Percentiles rank a stretch among this genome's conserved stretches.
These are phyloP conservation scores for Phytomonas sp. DNA, from an alignment of 208 protist genomes.

Conservation along the genomic window DNA sequence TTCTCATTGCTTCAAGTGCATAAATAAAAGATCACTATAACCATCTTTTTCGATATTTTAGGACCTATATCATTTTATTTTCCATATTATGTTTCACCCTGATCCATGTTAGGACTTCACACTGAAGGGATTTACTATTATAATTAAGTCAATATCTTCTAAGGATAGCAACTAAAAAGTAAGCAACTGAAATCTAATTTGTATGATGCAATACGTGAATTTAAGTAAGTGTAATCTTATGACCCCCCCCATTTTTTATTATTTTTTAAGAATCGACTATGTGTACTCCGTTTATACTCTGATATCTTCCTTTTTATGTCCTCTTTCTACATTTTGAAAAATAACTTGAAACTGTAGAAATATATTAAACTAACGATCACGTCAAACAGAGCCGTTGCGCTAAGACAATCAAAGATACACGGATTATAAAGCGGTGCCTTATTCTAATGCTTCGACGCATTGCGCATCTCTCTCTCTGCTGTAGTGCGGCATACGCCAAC, in stretches of 20 bases:
- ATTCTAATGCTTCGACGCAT: slow-evolving; percentile 13
- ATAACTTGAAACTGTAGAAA: slow-evolving; percentile 1
- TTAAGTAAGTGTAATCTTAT: background rate
- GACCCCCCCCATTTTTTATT: background rate
- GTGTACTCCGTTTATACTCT: background rate
- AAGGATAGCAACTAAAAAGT: background rate
- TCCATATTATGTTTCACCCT: background rate
- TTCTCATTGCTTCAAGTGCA: background rate
- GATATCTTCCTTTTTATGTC: background rate
- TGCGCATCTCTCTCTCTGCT: slow-evolving; percentile 6
- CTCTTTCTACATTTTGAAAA: slow-evolving; percentile 6
- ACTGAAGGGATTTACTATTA: background rate
- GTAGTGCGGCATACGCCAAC: background rate
- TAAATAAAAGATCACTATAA: slow-evolving; percentile 1
- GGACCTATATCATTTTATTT: background rate
- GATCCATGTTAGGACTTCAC: background rate
- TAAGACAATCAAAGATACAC: background rate
- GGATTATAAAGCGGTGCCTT: background rate
- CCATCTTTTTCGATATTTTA: background rate
- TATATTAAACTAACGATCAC: background rate
- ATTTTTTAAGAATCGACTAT: background rate
- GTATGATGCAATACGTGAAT: background rate
- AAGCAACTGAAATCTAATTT: background rate
- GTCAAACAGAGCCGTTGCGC: background rate
- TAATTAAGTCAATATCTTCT: slow-evolving; percentile 6